These are phyloP conservation scores for Venturia nashicola DNA, from an alignment of 2,329 filamentous ascomycete genomes.

Conservation along the genomic window DNA sequence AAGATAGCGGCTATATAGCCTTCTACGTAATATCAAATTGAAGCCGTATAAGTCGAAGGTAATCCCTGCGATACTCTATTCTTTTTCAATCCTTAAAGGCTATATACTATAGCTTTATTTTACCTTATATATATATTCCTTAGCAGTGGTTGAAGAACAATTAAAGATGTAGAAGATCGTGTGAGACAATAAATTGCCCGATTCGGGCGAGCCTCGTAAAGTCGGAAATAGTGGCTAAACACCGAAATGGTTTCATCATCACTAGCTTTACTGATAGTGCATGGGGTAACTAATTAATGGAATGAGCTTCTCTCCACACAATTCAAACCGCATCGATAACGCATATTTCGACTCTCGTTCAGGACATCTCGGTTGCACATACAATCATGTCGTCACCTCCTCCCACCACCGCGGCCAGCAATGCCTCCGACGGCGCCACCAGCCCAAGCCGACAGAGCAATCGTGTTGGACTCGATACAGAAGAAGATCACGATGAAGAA, in stretches of 20 bases:
- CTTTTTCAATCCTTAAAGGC: no score
- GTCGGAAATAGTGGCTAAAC: no score
- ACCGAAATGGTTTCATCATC: not conserved
- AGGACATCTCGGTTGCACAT: not conserved
- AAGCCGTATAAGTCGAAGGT: no score
- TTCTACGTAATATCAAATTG: no score
- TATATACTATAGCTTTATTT: no score
- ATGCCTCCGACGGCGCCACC: not conserved
- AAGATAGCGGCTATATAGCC: no score
- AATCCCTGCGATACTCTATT: no score
- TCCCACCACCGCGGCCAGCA: not conserved
- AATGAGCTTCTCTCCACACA: not conserved
- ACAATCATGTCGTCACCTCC: not conserved
- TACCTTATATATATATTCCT: no score
- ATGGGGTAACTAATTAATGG: not conserved
- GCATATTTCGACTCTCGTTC: not conserved
- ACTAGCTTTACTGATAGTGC: not conserved
- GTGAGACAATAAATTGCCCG: not conserved
- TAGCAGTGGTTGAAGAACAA: no score
- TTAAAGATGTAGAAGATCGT: not conserved
- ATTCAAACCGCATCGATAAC: not conserved
- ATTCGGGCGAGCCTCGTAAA: not conserved
- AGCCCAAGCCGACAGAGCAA: not conserved
- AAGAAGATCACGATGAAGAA: constrained; percentile 2
- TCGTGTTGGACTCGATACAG: not conserved